Conservation (phyloP, 2,329 filamentous ascomycete species). For the Macrophomina pseudophaseolina region DNA sequence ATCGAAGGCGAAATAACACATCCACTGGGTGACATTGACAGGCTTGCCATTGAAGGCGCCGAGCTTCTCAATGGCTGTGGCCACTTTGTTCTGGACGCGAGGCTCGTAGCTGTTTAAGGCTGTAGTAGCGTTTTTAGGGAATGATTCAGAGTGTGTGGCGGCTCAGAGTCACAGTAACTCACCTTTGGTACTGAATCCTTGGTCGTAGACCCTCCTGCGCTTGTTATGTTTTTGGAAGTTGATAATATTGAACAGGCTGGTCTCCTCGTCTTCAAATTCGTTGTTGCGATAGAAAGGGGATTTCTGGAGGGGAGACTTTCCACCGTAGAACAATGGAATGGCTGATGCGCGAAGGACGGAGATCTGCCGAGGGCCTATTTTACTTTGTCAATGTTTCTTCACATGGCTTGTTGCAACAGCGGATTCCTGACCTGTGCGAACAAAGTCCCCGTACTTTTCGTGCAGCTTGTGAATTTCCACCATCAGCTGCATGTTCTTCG, state of each 20-base stretch:
- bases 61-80: constrained; percentile 35
- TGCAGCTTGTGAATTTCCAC: constrained; percentile 24
- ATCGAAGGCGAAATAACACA: constrained; percentile 53
- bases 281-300: constrained; percentile 35
- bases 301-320: constrained; percentile 43
- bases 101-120: constrained; percentile 37
- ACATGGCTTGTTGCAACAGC: background rate
- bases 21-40: constrained; percentile 40
- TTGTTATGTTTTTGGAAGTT: constrained; percentile 34
- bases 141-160: background rate
- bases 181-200: constrained; percentile 38
- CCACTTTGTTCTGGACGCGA: constrained; percentile 39
- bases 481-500: constrained; percentile 13
- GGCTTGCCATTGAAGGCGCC: constrained; percentile 31
- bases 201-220: constrained; percentile 41
- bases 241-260: constrained; percentile 31
- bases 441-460: constrained; percentile 25
- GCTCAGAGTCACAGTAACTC: background rate
- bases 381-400: background rate
- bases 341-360: constrained; percentile 35
- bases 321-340: constrained; percentile 34
- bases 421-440: constrained; percentile 28
- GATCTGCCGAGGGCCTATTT: constrained; percentile 33
- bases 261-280: constrained; percentile 32
- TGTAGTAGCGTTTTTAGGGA: background rate